Evolutionary conservation across 805 yeast species (phyloP).

Genomic region (Cyberlindnera mississippiensis): DNA sequence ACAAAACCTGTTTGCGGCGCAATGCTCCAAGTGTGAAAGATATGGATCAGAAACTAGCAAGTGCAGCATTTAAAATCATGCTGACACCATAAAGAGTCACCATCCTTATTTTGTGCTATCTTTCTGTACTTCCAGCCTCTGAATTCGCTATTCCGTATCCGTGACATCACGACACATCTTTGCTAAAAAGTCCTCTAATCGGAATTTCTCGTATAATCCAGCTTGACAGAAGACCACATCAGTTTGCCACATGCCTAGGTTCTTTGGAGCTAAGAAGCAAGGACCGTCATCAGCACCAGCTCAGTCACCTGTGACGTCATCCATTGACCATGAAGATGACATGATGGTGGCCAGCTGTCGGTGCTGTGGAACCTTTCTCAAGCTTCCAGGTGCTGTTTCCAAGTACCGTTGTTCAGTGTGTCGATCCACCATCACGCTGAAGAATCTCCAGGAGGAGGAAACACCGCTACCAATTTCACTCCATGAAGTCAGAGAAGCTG

Average conservation of each 20-base stretch:
- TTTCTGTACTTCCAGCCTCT: too few relatives aligned
- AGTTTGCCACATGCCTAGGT: background rate
- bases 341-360: conserved; percentile 30
- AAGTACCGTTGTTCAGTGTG: conserved; percentile 63
- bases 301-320: background rate
- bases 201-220: too few relatives aligned
- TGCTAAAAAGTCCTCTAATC: background rate
- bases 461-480: background rate
- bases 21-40: too few relatives aligned
- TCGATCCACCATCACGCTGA: conserved; percentile 40
- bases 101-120: too few relatives aligned
- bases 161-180: background rate
- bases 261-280: background rate
- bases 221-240: too few relatives aligned
- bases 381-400: conserved; percentile 32
- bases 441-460: background rate
- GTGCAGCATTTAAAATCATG: too few relatives aligned
- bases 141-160: too few relatives aligned
- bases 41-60: too few relatives aligned
- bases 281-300: background rate
- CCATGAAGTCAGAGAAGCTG: conserved; percentile 2
- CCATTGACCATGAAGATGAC: background rate
- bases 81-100: too few relatives aligned
- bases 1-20: too few relatives aligned
- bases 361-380: conserved; percentile 45